Conservation (phyloP, 352 stramenopile genomes). For the Phytophthora idaei region DNA sequence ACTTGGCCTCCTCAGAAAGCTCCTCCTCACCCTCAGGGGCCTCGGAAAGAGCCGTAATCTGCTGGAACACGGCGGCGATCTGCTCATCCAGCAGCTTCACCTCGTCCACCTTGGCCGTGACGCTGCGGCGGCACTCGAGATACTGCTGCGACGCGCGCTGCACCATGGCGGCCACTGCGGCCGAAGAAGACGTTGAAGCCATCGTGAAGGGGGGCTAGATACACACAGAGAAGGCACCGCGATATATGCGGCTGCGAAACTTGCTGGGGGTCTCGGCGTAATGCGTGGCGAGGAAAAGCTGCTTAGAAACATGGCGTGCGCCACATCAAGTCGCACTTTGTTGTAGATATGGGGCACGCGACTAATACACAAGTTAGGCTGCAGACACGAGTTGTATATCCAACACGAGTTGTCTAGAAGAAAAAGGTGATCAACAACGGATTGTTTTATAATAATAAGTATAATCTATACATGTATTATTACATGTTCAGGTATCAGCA, state of each 20-base stretch:
- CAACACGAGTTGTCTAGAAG: no score
- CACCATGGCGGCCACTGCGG: slow-evolving; percentile 64
- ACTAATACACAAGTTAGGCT: background rate
- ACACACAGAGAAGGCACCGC: slow-evolving; percentile 17
- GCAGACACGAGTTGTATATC: no score
- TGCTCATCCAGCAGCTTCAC: slow-evolving; percentile 75
- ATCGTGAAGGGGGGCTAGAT: slow-evolving; percentile 28
- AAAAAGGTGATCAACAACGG: no score
- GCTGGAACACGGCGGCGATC: slow-evolving; percentile 73
- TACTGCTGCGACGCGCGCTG: slow-evolving; percentile 85
- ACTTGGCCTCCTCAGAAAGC: slow-evolving; percentile 31
- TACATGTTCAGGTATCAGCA: background rate
- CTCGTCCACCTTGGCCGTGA: slow-evolving; percentile 82
- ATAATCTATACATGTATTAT: no score
- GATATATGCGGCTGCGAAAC: slow-evolving; percentile 19
- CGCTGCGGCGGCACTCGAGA: slow-evolving; percentile 76
- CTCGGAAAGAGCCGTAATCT: slow-evolving; percentile 67
- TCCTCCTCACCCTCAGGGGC: slow-evolving; percentile 35
- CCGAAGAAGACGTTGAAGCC: slow-evolving; percentile 54
- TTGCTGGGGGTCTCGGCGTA: slow-evolving; percentile 22
- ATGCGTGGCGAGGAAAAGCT: slow-evolving; percentile 32
- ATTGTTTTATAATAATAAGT: no score
- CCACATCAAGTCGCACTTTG: slow-evolving; percentile 12
- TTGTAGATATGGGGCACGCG: background rate
- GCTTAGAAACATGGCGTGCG: slow-evolving; percentile 1